phyloP scores from a whole-genome alignment of 768 basidiomycete genomes.

The Gloeopeniophorella convolvens region DNA sequence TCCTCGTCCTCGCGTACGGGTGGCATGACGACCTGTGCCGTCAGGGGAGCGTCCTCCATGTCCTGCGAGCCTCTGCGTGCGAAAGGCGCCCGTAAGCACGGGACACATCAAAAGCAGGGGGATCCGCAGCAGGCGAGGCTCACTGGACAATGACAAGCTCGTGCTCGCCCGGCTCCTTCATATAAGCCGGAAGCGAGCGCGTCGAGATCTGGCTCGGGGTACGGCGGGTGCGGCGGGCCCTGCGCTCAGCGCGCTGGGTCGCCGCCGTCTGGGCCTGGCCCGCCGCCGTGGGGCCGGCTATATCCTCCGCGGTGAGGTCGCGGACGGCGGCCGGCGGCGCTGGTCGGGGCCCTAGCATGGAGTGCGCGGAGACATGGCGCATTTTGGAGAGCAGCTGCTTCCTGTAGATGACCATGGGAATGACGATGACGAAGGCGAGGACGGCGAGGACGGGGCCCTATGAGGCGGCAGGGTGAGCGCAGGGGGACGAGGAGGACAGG shows the following conservation, averaged over 20 bases:
- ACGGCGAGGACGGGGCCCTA: conserved; percentile 16
- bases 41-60: conserved; percentile 46
- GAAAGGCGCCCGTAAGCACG: neutral
- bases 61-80: conserved; percentile 42
- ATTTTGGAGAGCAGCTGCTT: neutral
- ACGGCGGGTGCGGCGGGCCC: conserved; percentile 40
- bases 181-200: conserved; percentile 69
- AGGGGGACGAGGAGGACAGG: neutral
- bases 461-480: neutral
- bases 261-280: conserved; percentile 2
- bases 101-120: no score
- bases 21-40: conserved; percentile 33
- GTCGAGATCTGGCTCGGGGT: conserved; percentile 81
- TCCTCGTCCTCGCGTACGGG: conserved; percentile 24
- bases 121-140: conserved; percentile 9
- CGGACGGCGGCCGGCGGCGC: conserved; percentile 2
- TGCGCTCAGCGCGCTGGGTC: conserved; percentile 8
- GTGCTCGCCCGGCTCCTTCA: conserved; percentile 77
- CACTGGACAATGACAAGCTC: conserved; percentile 66
- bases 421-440: conserved; percentile 2
- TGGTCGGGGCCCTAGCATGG: neutral
- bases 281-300: conserved; percentile 11
- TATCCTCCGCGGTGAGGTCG: conserved; percentile 18
- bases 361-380: neutral
- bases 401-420: conserved; percentile 4